Conservation (phyloP, 345 rosid species). For the Salix brachista region DNA sequence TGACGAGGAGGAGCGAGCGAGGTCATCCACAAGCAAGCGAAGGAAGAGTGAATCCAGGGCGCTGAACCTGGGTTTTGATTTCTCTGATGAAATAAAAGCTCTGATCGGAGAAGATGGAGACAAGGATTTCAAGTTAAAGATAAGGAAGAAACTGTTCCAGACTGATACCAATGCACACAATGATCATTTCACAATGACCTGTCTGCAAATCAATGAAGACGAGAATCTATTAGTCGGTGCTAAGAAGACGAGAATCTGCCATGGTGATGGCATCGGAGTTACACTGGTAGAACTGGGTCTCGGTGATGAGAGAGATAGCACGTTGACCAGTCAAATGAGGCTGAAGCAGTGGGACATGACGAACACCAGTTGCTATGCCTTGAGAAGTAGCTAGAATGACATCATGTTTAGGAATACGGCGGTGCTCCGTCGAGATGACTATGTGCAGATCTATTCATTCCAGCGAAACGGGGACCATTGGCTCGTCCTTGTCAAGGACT, state of each 20-base stretch:
- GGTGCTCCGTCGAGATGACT: not conserved
- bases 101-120: not conserved
- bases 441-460: not conserved
- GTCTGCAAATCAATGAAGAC: not conserved
- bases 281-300: not conserved
- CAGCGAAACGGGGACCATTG: not conserved
- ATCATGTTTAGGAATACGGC: not conserved
- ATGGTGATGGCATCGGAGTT: not conserved
- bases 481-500: not conserved
- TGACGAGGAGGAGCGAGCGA: not conserved
- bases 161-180: not conserved
- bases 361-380: not conserved
- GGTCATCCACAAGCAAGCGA: not conserved
- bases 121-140: not conserved
- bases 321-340: not conserved
- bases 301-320: not conserved
- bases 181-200: not conserved
- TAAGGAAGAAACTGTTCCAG: not conserved
- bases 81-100: not conserved
- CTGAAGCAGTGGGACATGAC: not conserved
- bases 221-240: not conserved
- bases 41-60: not conserved
- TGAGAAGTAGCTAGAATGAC: not conserved
- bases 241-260: not conserved
- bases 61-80: not conserved